Evolutionary conservation across 345 rosid species (phyloP), one percentile per base, ranked within the genome.

Genomic region (Salix purpurea): DNA sequence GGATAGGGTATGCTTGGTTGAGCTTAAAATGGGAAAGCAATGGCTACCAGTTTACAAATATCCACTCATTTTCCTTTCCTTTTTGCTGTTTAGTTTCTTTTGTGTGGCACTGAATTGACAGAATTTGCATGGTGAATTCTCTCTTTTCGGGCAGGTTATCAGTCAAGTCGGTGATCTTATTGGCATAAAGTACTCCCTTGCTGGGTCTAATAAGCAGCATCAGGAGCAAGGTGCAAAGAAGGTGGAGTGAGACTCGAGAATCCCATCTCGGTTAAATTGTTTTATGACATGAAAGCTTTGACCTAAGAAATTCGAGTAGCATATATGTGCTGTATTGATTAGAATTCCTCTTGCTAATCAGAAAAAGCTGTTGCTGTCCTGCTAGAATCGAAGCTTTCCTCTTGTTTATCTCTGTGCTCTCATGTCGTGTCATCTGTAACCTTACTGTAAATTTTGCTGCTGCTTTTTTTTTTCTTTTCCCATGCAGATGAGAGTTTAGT

Each of bases 181-280:
- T 24, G 95, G 97, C 72, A 89, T 91, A 70, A 93, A 93, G 81
- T 93, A 91, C 86, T 91, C 91, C 82, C 98, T 94, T 0, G 90
- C 90, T 19, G 98, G 89, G 69, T 89, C 93, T 44, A 65, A 82
- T 18, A 91, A 91, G 86, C 90, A 79, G 74, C 82, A 83, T 42
- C 67, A 54, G 65, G 79, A 80, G 72, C 74, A 65, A 39, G 62
- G 23, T 7, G 26, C 46, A 24, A 40, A 75, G 40, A 80, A 75
- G 79, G 71, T 80, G 73, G 75, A 75, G 16, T 75, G 68, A 75
- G 50, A 19, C 28, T 46, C 5, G 18, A 12, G 30, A 62, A 61
- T 26, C 28, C 48, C 37, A 7, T 76, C 36, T 7, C n/a, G 8
- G 13, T 58, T 13, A 56, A 10, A 26, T 6, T 54, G 32, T 39